A percentile compares a stretch with the other conserved stretches of the same genome.
phyloP scores from a whole-genome alignment of 1,139 yeast genomes.

The Kazachstania sp. region DNA sequence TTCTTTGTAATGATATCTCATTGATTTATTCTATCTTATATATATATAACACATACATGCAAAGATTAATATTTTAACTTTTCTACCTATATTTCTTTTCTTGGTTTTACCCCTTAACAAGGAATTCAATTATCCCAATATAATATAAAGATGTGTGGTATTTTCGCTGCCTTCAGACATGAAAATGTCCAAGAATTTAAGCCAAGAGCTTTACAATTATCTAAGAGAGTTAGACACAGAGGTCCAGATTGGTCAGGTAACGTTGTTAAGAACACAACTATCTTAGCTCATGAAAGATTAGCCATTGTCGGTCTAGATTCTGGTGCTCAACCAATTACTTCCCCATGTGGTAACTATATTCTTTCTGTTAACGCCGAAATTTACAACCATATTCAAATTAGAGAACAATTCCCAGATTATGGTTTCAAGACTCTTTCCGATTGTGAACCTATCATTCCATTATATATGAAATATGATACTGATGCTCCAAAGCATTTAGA shows the following conservation, averaged over 20 bases:
- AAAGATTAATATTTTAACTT: background rate
- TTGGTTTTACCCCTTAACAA: too few species aligned
- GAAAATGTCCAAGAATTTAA: constrained; percentile 75
- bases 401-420: constrained; percentile 67
- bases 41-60: background rate
- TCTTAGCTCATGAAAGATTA: constrained; percentile 86
- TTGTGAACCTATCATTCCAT: constrained; percentile 95
- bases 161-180: constrained; percentile 83
- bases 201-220: constrained; percentile 76
- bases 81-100: background rate
- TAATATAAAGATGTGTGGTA: constrained; percentile 73
- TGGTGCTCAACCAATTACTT: constrained; percentile 95
- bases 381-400: constrained; percentile 86
- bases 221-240: constrained; percentile 92
- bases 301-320: constrained; percentile 93
- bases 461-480: constrained; percentile 72
- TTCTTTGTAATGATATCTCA: background rate
- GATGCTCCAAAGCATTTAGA: constrained; percentile 91
- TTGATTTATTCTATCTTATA: background rate
- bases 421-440: constrained; percentile 80
- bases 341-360: constrained; percentile 61
- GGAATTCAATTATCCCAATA: background rate
- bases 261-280: constrained; percentile 65
- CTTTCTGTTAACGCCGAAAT: constrained; percentile 96
- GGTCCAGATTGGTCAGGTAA: constrained; percentile 99